phyloP scores from a whole-genome alignment of 495 filamentous ascomycete genomes.

The Annulohypoxylon nitens region DNA sequence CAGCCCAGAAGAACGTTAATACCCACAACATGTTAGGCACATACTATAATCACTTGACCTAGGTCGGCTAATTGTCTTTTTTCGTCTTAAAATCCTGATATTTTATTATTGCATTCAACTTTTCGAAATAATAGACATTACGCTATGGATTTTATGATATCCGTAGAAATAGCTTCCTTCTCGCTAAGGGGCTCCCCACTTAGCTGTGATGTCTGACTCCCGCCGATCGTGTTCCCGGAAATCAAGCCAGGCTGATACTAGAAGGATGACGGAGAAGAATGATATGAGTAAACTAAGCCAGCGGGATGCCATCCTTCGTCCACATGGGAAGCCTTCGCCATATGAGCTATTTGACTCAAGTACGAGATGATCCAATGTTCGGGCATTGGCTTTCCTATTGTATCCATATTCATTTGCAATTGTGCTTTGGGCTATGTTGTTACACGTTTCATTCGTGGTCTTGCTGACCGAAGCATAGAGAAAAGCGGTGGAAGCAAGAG shows the following conservation, averaged over 20 bases:
- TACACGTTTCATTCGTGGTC: not conserved
- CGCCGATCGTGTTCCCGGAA: conserved; percentile 30
- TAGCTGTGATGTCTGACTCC: not conserved
- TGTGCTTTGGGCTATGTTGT: not conserved
- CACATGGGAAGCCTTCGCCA: not conserved
- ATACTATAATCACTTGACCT: not conserved
- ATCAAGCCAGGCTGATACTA: conserved; percentile 33
- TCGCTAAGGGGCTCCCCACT: conserved; percentile 11
- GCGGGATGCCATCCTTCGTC: conserved; percentile 4
- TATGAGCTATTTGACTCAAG: not conserved
- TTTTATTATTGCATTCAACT: too few relatives aligned
- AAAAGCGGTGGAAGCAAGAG: conserved; percentile 28
- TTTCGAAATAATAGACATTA: not conserved
- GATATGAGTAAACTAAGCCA: conserved; percentile 36
- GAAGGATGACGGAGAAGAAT: conserved; percentile 25
- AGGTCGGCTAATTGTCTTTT: not conserved
- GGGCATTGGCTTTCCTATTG: not conserved
- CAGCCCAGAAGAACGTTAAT: too few relatives aligned
- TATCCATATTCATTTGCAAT: not conserved
- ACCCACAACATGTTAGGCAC: too few relatives aligned
- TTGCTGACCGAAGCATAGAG: not conserved
- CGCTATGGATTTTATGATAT: not conserved
- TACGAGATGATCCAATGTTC: not conserved
- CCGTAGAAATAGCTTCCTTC: conserved; percentile 9
- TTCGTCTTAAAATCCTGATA: too few relatives aligned